Base-by-base conservation (phyloP, 2,329 filamentous ascomycete species). In the Alternaria sp. region DNA sequence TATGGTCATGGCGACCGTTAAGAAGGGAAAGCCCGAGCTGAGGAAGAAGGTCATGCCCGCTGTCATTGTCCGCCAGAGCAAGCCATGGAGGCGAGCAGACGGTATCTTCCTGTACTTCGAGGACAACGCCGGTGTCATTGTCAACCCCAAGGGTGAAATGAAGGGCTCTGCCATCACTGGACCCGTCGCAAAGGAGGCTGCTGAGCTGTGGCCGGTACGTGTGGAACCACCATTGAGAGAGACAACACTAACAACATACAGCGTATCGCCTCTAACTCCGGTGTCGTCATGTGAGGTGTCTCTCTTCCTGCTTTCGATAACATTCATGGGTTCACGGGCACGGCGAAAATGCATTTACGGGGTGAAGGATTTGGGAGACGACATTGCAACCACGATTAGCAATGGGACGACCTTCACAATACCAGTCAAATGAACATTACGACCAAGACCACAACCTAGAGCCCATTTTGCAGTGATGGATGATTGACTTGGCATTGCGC, bases 111-210 rank as follows among this genome's bases (percentile, higher is more conserved):
- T 99, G 76, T 99, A 99, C 89, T 99, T 99, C 80, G 95, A 99
- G 92, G 96, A 99, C 85, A 99, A 99, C 84, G 95, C 95, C 81
- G 95, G 95, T 89, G 95, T 99, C 78, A 99, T 99, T 79, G 95
- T 99, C 87, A 99, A 99, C 88, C 93, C 94, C 84, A 99, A 99
- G 91, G 95, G 95, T 85, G 95, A 99, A 87, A 99, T 99, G 95
- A 99, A 99, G 91, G 95, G 95, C 80, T 97, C 93, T 71, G 95
- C 95, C 82, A 99, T 99, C 82, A 99, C 95, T 76, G 95, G 95
- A 76, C 95, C 95, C 77, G 94, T 99, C 80, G 95, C 94, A 83
- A 99, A 99, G 90, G 95, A 99, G 86, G 95, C 95, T 81, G 95
- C 95, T 82, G 95, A 99, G 86, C 88, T 99, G 78, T 99, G 95